Base-by-base conservation (phyloP, 495 filamentous ascomycete species). In the Cairneyella variabilis region DNA sequence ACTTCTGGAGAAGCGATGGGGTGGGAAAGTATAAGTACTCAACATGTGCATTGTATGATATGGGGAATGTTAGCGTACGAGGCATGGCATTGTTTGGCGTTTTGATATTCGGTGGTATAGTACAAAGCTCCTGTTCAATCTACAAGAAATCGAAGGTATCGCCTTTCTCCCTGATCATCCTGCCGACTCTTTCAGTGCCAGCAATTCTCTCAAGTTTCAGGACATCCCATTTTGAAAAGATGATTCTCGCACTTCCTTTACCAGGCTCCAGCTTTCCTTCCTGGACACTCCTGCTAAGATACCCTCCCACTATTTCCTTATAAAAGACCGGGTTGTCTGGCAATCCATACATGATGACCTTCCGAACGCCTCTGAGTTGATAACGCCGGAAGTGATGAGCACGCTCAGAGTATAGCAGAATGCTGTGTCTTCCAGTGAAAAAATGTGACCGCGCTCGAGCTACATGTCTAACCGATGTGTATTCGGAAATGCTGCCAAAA, bases 371-470 rank as follows among this genome's bases (percentile, higher is more conserved):
- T 28, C 82, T 76, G 18, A 98, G 70, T 53, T 77, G 77, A 62
- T 90, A 92, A 18, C 95, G 78, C 22, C 88, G 76, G 74, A 97
- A 98, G 66, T 98, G 95, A 70, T 97, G 95, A 16, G 91, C 85
- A 23, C 93, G 84, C 67, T 92, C 91, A 8, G 90, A 91, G 68
- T 97, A 97, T 16, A 98, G 73, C 30, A 98, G 70, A 18, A 97
- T 77, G 30, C 83, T 83, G 60, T 96, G 86, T 23, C 88, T 76
- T 4, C 91, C 92, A 39, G 69, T 84, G 52, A 90, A 67, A 70
- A 98, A 97, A 62, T 97, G 89, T 12, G 87, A 89, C 7, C 92
- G 77, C 17, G 95, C 89, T 17, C 92, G 84, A 23, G 86, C 82
- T 36, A 90, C 83, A 48, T 92, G 89, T 14, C 80, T 75, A 4